Percentiles rank a stretch among this genome's conserved stretches.
Evolutionary conservation across 2,329 filamentous ascomycete genomes (phyloP).

Genomic region (Ophiostoma fasciatum): DNA sequence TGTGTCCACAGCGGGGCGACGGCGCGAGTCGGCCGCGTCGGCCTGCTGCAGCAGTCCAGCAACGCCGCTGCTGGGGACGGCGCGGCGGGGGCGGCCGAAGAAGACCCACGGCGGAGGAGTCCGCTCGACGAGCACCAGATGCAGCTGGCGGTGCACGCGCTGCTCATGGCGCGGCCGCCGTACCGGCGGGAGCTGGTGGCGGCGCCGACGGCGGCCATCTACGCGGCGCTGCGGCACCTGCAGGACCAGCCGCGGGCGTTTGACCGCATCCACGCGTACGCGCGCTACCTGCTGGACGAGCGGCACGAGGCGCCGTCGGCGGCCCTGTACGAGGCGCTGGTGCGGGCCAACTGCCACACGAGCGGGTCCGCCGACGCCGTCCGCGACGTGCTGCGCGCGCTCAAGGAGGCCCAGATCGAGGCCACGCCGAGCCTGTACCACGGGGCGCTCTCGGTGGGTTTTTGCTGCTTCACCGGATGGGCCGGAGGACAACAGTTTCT

Average conservation of each 20-base stretch:
- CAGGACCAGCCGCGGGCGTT: slow-evolving; percentile 23
- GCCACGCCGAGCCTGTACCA: slow-evolving; percentile 56
- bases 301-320: slow-evolving; percentile 39
- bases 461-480: not conserved
- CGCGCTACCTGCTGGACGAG: slow-evolving; percentile 43
- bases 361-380: slow-evolving; percentile 54
- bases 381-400: slow-evolving; percentile 51
- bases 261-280: slow-evolving; percentile 26
- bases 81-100: no score
- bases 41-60: no score
- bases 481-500: not conserved
- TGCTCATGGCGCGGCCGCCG: slow-evolving; percentile 7
- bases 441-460: slow-evolving; percentile 48
- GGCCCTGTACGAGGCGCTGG: slow-evolving; percentile 57
- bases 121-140: not conserved
- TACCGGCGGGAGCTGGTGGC: slow-evolving; percentile 6
- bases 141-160: not conserved
- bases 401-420: slow-evolving; percentile 46
- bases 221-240: slow-evolving; percentile 27
- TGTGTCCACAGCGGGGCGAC: slow-evolving; percentile 2
- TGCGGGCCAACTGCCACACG: slow-evolving; percentile 54
- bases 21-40: slow-evolving; percentile 5
- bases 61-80: no score
- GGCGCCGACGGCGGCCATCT: slow-evolving; percentile 9
- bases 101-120: no score